These are phyloP conservation scores for Cercis canadensis DNA, from an alignment of 306 rosid genomes.

Conservation along the genomic window DNA sequence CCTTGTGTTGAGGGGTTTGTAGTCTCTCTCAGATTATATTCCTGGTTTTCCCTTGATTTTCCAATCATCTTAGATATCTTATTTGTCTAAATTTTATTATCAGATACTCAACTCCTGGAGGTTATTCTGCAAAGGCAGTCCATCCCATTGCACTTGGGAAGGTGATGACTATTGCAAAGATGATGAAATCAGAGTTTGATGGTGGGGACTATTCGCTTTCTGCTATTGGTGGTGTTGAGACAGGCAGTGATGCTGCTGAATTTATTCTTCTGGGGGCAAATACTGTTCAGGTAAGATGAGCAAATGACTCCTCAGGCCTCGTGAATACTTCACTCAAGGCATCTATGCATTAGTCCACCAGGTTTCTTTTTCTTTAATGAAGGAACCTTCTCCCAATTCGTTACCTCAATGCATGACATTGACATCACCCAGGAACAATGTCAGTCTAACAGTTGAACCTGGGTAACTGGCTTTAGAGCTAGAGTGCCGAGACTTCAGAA, in stretches of 20 bases:
- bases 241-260: slow-evolving; percentile 92
- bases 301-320: slow-evolving; percentile 24
- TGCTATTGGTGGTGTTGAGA: slow-evolving; percentile 95
- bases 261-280: slow-evolving; percentile 95
- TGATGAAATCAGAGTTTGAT: slow-evolving; percentile 85
- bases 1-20: slow-evolving; percentile 97
- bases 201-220: slow-evolving; percentile 72
- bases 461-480: not conserved
- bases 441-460: not conserved
- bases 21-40: slow-evolving; percentile 37
- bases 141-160: slow-evolving; percentile 97
- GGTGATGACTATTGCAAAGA: slow-evolving; percentile 89
- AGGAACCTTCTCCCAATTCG: slow-evolving; percentile 10
- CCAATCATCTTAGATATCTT: slow-evolving; percentile 28
- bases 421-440: not conserved
- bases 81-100: slow-evolving; percentile 38
- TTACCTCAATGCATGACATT: not conserved
- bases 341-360: slow-evolving; percentile 7
- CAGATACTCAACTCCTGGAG: slow-evolving; percentile 99
- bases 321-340: too few relatives aligned
- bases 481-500: not conserved
- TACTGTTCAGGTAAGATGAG: slow-evolving; percentile 80
- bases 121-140: slow-evolving; percentile 94
- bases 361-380: slow-evolving; percentile 11
- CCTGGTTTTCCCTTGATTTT: slow-evolving; percentile 30